Base-by-base conservation (phyloP, 805 yeast species). In the Kregervanrija fluxuum region DNA sequence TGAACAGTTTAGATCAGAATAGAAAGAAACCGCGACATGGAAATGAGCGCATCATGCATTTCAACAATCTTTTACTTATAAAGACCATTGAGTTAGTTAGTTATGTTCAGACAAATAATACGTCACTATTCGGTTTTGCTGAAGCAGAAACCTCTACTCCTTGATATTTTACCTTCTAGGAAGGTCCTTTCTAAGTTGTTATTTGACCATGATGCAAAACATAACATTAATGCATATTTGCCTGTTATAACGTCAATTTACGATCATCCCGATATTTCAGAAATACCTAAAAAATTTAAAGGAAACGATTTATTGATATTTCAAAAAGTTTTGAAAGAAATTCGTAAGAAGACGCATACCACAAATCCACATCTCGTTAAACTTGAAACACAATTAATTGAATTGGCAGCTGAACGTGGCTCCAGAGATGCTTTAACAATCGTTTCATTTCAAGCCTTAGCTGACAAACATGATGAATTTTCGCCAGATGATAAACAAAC, bases 341-440 rank as follows among this genome's bases (percentile, higher is more conserved):
- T 84, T 42, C 62, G 96, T 37, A 67, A 65, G 5, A 71, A 75
- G 32, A 77, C 90, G 1, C 80, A 81, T 47, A 68, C 82, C 0
- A 68, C 75, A 2, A 80, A 83, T 53, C 72, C 58, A 42, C 66
- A 79, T 48, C 64, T 83, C 15, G 66, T 83, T 5, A 75, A 67
- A 11, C 65, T 87, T 33, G 96, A 89, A 57, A 77, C 80, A 50
- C 80, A 77, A 50, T 61, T 90, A 15, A 73, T 89, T n/a, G 95
- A 88, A 48, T 74, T 73, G 42, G 87, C 95, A 11, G 95, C 95
- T 0, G 95, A 85, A 54, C 55, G 78, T 55, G 96, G 96, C 0
- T 79, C 84, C 54, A 75, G 79, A 50, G 87, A 88, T 61, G 96
- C 96, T 0, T 76, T 89, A 16, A 70, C 91, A 1, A 67, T 85